These are phyloP conservation scores for Leccinum uliginosum DNA, from an alignment of 768 basidiomycete species.

Conservation along the genomic window DNA sequence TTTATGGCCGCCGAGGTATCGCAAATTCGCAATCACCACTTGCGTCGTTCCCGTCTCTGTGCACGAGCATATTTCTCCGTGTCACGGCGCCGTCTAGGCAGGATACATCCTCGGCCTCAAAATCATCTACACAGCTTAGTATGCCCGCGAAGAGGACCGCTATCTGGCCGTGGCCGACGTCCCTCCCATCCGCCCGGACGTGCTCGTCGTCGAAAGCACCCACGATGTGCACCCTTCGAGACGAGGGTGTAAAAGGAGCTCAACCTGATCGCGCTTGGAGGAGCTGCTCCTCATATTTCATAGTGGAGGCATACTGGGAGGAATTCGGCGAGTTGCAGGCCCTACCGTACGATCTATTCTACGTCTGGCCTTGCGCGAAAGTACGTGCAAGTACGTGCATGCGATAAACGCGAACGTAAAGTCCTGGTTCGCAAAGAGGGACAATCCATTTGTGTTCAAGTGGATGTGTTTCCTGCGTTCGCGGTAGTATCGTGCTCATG, in stretches of 20 bases:
- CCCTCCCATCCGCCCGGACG: conserved; percentile 85
- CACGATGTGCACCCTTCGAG: conserved; percentile 89
- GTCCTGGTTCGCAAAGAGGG: too few relatives aligned
- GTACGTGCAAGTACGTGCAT: conserved; percentile 93
- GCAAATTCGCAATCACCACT: conserved; percentile 52
- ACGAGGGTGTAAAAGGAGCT: conserved; percentile 84
- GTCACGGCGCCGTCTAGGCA: conserved; percentile 86
- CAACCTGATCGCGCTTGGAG: conserved; percentile 95
- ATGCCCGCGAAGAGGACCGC: conserved; percentile 93
- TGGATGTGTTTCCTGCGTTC: conserved; percentile 38
- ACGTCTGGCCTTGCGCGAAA: too few relatives aligned
- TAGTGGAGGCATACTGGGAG: too few relatives aligned
- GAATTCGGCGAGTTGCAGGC: too few relatives aligned
- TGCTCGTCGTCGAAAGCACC: conserved; percentile 95
- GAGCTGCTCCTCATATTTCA: too few relatives aligned
- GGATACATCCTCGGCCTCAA: conserved; percentile 93
- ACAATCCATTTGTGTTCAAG: conserved; percentile 98
- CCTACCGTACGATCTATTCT: too few relatives aligned
- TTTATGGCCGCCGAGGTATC: conserved; percentile 75
- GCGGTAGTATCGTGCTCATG: not conserved
- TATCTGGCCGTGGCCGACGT: conserved; percentile 95
- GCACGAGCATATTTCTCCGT: conserved; percentile 85
- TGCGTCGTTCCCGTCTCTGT: conserved; percentile 85
- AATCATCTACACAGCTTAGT: conserved; percentile 96
- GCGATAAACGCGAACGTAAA: too few relatives aligned